A percentile compares a stretch with the other conserved stretches of the same genome.
Evolutionary conservation across 495 filamentous ascomycete species (phyloP).

Genomic region (Daldinia decipiens): DNA sequence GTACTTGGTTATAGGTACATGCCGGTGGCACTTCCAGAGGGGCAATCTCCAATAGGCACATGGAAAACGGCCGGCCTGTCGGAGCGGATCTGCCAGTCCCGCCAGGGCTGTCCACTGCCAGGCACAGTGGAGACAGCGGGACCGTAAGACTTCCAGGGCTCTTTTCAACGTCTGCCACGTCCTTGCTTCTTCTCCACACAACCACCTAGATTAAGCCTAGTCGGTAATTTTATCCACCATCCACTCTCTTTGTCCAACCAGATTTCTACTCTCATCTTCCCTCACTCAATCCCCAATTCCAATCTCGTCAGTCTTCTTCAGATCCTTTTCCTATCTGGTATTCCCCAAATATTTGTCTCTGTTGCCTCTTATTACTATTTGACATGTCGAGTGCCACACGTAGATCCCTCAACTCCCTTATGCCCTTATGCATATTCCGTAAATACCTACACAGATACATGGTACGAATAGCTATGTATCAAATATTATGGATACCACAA

Average conservation of each 20-base stretch:
- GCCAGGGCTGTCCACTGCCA: slow-evolving; percentile 26
- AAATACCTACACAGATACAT: too few species aligned
- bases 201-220: slow-evolving; percentile 28
- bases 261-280: slow-evolving; percentile 3
- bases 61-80: slow-evolving; percentile 28
- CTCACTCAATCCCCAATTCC: slow-evolving; percentile 19
- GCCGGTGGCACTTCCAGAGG: background rate
- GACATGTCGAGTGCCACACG: slow-evolving; percentile 19
- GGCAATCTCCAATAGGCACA: slow-evolving; percentile 15
- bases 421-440: too few species aligned
- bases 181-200: slow-evolving; percentile 34
- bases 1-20: background rate
- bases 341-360: slow-evolving; percentile 19
- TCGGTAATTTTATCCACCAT: background rate
- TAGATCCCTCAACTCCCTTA: background rate
- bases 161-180: slow-evolving; percentile 38
- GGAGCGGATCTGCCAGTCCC: slow-evolving; percentile 37
- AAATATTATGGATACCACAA: background rate
- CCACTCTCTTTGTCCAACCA: slow-evolving; percentile 19
- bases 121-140: slow-evolving; percentile 13
- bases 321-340: slow-evolving; percentile 38
- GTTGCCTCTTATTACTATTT: slow-evolving; percentile 23
- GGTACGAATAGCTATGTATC: background rate
- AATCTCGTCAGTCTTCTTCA: slow-evolving; percentile 31
- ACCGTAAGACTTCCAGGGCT: background rate